A percentile compares a stretch with the other conserved stretches of the same genome.
phyloP scores from a whole-genome alignment of 352 stramenopile genomes.

The Thalassiosira mediterranea region DNA sequence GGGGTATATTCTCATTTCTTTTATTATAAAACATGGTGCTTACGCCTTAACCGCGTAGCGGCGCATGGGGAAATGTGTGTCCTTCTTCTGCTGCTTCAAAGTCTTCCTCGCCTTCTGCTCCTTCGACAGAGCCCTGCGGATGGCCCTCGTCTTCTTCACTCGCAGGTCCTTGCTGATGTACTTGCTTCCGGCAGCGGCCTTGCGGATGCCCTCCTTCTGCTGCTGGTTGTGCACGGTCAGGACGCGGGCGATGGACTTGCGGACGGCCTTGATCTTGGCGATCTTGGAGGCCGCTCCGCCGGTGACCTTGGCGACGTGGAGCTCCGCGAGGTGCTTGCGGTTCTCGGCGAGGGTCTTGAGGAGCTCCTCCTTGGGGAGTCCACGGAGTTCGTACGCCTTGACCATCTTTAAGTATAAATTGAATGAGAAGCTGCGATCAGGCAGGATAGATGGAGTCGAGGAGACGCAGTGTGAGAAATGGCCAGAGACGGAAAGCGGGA shows the following conservation, averaged over 20 bases:
- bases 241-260: constrained; percentile 98
- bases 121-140: constrained; percentile 94
- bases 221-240: constrained; percentile 99
- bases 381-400: constrained; percentile 98
- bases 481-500: background rate
- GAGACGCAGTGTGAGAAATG: no score
- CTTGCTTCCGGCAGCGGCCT: constrained; percentile 93
- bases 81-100: constrained; percentile 91
- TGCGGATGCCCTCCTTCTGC: constrained; percentile 96
- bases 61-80: constrained; percentile 94
- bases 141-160: constrained; percentile 98
- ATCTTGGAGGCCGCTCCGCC: constrained; percentile 98
- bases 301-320: constrained; percentile 99
- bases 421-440: background rate
- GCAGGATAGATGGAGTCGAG: background rate
- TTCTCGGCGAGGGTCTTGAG: constrained; percentile 97
- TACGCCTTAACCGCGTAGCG: constrained; percentile 98
- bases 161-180: constrained; percentile 98
- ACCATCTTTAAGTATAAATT: constrained; percentile 86
- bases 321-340: constrained; percentile 96
- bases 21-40: constrained; percentile 27
- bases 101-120: constrained; percentile 94
- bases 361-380: constrained; percentile 97
- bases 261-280: constrained; percentile 98
- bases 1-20: no score